phyloP scores from a whole-genome alignment of 192 early-diverging fungal species.

The Coemansia umbellata region DNA sequence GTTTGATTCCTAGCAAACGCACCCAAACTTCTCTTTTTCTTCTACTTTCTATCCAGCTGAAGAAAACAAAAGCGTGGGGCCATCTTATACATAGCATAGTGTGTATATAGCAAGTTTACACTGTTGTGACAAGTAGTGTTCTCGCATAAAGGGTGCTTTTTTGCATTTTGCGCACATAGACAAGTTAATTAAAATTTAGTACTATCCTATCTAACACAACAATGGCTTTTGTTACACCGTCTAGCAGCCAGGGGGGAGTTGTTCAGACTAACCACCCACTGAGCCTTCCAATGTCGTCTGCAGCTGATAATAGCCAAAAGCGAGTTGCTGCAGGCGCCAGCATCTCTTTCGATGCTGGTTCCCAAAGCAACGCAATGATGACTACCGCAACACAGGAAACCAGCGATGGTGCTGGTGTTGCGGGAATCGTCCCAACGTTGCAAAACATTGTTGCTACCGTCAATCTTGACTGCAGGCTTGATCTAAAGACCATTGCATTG shows the following conservation, averaged over 20 bases:
- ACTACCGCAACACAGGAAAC: slow-evolving; percentile 5
- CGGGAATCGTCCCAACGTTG: slow-evolving; percentile 49
- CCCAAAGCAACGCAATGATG: neutral
- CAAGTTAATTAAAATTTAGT: neutral
- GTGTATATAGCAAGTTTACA: no score
- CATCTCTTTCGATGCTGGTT: neutral
- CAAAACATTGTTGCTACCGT: slow-evolving; percentile 98
- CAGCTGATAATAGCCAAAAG: slow-evolving; percentile 4
- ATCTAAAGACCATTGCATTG: slow-evolving; percentile 97
- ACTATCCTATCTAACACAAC: neutral
- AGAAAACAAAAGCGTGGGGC: no score
- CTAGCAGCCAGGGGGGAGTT: slow-evolving; percentile 17
- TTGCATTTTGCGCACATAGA: no score
- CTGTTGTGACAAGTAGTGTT: no score
- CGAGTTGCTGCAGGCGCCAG: neutral
- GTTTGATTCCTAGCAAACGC: no score
- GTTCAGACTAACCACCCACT: slow-evolving; percentile 13
- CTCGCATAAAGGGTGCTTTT: no score
- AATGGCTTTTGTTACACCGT: slow-evolving; percentile 47
- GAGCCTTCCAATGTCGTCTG: slow-evolving; percentile 17
- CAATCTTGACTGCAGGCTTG: slow-evolving; percentile 94
- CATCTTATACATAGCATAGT: slow-evolving; percentile 1
- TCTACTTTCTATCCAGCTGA: no score
- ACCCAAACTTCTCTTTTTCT: no score
- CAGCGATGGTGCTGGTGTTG: slow-evolving; percentile 22